Conservation (phyloP, 2,329 filamentous ascomycete genomes). For the Claviceps sp. region DNA sequence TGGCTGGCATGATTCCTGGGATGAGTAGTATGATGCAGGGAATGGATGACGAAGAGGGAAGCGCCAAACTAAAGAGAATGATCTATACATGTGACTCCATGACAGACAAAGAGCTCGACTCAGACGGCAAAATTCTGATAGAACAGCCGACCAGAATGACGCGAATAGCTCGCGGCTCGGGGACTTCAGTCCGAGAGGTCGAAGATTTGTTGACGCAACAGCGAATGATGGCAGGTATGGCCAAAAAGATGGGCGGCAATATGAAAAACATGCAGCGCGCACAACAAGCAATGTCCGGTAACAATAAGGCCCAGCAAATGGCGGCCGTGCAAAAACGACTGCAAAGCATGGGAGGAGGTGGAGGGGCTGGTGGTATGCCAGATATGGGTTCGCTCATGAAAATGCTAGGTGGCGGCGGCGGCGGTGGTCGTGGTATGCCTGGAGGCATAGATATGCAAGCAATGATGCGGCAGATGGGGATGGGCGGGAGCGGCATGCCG, state of each 20-base stretch:
- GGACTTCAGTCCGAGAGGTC: constrained; percentile 76
- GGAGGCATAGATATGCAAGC: constrained; percentile 65
- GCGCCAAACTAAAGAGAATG: constrained; percentile 88
- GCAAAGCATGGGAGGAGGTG: constrained; percentile 77
- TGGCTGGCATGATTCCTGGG: constrained; percentile 97
- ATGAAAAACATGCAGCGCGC: constrained; percentile 97
- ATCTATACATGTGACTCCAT: constrained; percentile 98
- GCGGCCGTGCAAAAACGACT: constrained; percentile 95
- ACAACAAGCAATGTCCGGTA: constrained; percentile 79
- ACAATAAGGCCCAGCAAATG: constrained; percentile 85
- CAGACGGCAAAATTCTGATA: constrained; percentile 86
- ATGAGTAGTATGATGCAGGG: constrained; percentile 87
- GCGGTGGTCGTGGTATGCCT: constrained; percentile 38
- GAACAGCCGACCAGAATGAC: constrained; percentile 91
- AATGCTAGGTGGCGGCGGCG: constrained; percentile 65
- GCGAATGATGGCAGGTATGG: constrained; percentile 97
- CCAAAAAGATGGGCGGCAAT: constrained; percentile 95
- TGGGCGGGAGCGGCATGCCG: constrained; percentile 26
- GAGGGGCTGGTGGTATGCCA: constrained; percentile 54
- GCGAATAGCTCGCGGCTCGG: constrained; percentile 75
- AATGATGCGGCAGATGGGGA: constrained; percentile 63
- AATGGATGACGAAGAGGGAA: constrained; percentile 96
- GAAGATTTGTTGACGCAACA: constrained; percentile 97
- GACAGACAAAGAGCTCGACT: constrained; percentile 91
- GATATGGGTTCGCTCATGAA: constrained; percentile 83